phyloP scores from a whole-genome alignment of 164 flowering plant species.

The Nymphaea thermarum region DNA sequence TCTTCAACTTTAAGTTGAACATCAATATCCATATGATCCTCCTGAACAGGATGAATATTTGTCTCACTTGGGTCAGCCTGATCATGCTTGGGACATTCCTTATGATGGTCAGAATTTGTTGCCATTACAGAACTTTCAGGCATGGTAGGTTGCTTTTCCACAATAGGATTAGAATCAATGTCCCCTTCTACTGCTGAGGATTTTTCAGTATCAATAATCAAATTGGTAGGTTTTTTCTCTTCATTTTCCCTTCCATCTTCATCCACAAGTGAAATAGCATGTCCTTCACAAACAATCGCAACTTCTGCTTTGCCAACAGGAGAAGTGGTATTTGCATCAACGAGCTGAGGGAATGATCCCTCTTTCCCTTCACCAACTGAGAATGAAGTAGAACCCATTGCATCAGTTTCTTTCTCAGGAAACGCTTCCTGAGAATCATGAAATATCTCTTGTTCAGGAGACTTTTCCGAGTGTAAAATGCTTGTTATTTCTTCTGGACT shows the following conservation, averaged over 20 bases:
- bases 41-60: conserved; percentile 9
- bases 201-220: not conserved
- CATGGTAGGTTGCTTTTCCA: not conserved
- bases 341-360: conserved; percentile 20
- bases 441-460: not conserved
- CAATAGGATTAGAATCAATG: not conserved
- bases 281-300: conserved; percentile 22
- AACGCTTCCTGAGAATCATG: conserved; percentile 13
- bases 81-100: not conserved
- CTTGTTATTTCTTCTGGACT: not conserved
- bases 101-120: not conserved
- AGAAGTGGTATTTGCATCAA: conserved; percentile 17
- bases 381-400: conserved; percentile 13
- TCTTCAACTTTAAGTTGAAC: conserved; percentile 20
- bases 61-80: conserved; percentile 2
- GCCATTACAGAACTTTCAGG: not conserved
- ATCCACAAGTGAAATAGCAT: conserved; percentile 16
- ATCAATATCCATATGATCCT: conserved; percentile 16
- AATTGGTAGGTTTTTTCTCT: not conserved
- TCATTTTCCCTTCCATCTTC: conserved; percentile 18
- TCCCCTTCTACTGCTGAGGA: not conserved
- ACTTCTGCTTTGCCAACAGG: conserved; percentile 17
- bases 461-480: not conserved
- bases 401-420: conserved; percentile 12
- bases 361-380: conserved; percentile 16